These are phyloP conservation scores for Sordariomycetes sp. DNA, from an alignment of 2,329 filamentous ascomycete species.

Conservation along the genomic window DNA sequence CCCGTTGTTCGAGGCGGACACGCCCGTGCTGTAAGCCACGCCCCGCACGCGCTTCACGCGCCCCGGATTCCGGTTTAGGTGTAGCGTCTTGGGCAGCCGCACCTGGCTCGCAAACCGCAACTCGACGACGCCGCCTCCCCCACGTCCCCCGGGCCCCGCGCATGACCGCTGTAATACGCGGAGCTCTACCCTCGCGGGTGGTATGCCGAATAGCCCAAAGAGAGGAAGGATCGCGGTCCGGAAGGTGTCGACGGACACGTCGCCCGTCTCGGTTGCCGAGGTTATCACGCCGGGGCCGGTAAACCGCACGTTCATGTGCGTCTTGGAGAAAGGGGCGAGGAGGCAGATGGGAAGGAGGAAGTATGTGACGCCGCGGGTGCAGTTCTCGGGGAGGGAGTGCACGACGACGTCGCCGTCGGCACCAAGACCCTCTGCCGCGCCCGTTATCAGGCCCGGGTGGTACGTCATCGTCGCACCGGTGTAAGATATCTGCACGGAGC, in stretches of 20 bases:
- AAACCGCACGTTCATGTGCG: constrained; percentile 80
- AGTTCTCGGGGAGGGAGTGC: constrained; percentile 66
- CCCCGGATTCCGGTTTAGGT: constrained; percentile 69
- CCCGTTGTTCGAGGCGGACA: constrained; percentile 84
- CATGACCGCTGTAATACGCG: constrained; percentile 71
- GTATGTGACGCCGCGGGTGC: constrained; percentile 74
- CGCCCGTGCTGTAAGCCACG: constrained; percentile 86
- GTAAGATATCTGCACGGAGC: constrained; percentile 88
- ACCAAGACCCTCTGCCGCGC: constrained; percentile 63
- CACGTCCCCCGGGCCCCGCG: constrained; percentile 57
- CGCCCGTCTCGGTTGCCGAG: constrained; percentile 66
- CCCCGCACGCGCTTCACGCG: constrained; percentile 80
- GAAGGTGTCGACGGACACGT: constrained; percentile 86
- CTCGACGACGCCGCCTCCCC: constrained; percentile 87
- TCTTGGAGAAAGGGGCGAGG: constrained; percentile 85
- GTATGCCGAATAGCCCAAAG: constrained; percentile 81
- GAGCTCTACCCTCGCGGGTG: constrained; percentile 67
- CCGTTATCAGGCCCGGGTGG: constrained; percentile 83
- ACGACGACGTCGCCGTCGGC: constrained; percentile 64
- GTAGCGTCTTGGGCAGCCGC: constrained; percentile 83
- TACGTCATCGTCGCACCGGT: constrained; percentile 90
- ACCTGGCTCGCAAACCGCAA: constrained; percentile 89
- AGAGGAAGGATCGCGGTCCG: constrained; percentile 84
- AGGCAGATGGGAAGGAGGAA: constrained; percentile 83
- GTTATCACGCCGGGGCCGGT: constrained; percentile 89